Percentiles rank a stretch among this genome's conserved stretches.
phyloP scores from a whole-genome alignment of 2,329 filamentous ascomycete genomes.

The Aaosphaeria arxii region DNA sequence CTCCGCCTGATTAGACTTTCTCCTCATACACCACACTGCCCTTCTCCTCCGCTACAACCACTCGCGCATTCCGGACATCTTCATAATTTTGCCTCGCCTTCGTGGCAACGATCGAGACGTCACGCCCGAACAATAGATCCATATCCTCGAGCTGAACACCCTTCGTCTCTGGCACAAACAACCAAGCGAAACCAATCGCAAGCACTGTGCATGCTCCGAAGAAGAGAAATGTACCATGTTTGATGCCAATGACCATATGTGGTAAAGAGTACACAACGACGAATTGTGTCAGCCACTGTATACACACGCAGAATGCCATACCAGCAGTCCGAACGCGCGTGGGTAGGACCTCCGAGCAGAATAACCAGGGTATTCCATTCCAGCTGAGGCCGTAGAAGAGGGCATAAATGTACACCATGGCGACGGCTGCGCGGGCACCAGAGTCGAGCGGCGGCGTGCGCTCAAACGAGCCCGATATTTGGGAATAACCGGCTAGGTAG shows the following conservation, averaged over 20 bases:
- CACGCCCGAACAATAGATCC: conserved; percentile 38
- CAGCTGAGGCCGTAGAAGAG: conserved; percentile 63
- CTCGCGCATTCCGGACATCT: background rate
- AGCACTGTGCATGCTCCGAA: conserved; percentile 37
- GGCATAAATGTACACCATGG: conserved; percentile 67
- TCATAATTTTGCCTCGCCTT: conserved; percentile 1
- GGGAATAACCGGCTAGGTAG: conserved; percentile 59
- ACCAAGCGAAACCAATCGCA: conserved; percentile 41
- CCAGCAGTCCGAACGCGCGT: conserved; percentile 54
- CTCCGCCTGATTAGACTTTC: background rate
- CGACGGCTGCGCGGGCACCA: conserved; percentile 50
- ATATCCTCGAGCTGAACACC: conserved; percentile 40
- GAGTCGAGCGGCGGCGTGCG: conserved; percentile 24
- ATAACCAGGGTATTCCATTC: conserved; percentile 71
- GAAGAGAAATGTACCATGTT: conserved; percentile 62
- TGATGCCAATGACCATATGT: conserved; percentile 71
- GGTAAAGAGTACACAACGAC: conserved; percentile 66
- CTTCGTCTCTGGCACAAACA: conserved; percentile 37
- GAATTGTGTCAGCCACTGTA: conserved; percentile 56
- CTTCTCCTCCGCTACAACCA: background rate
- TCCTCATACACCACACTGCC: background rate
- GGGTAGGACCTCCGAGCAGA: conserved; percentile 71
- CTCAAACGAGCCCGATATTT: conserved; percentile 34
- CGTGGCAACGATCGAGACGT: background rate
- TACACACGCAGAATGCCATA: conserved; percentile 30